phyloP scores from a whole-genome alignment of 2,329 filamentous ascomycete species.

The Fusarium luffae region DNA sequence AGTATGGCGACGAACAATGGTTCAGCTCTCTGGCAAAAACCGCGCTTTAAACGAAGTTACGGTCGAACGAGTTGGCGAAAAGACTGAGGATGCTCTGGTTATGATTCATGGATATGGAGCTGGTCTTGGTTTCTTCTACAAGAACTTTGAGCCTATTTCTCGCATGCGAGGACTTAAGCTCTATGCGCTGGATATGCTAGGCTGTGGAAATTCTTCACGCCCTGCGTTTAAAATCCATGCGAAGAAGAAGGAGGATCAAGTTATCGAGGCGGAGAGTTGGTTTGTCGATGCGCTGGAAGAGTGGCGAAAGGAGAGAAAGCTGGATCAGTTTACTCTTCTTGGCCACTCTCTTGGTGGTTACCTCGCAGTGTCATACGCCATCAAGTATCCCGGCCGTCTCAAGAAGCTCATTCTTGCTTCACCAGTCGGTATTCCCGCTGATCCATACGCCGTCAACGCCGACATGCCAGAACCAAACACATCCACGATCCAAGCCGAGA shows the following conservation, averaged over 20 bases:
- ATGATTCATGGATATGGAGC: conserved; percentile 98
- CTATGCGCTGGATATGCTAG: conserved; percentile 93
- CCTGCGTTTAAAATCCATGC: conserved; percentile 87
- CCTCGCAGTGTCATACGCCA: conserved; percentile 91
- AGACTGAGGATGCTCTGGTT: conserved; percentile 85
- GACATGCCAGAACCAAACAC: conserved; percentile 81
- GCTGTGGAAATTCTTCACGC: conserved; percentile 89
- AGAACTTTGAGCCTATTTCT: conserved; percentile 92
- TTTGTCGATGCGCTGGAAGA: conserved; percentile 97
- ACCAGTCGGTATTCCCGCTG: conserved; percentile 93
- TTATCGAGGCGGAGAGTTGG: conserved; percentile 91
- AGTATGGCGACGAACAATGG: conserved; percentile 86
- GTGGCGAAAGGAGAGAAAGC: conserved; percentile 88
- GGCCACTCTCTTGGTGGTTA: conserved; percentile 96
- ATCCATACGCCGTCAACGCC: conserved; percentile 87
- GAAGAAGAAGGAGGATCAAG: conserved; percentile 82
- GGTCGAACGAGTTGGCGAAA: conserved; percentile 83
- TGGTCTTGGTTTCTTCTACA: conserved; percentile 97
- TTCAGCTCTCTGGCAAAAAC: conserved; percentile 85
- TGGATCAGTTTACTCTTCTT: conserved; percentile 92
- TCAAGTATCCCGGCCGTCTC: conserved; percentile 93
- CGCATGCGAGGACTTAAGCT: conserved; percentile 84
- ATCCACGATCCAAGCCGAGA: conserved; percentile 80
- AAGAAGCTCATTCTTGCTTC: conserved; percentile 97
- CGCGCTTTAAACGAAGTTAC: conserved; percentile 93